phyloP scores from a whole-genome alignment of 176 grass and related monocot genomes.

The Eleusine indica region DNA sequence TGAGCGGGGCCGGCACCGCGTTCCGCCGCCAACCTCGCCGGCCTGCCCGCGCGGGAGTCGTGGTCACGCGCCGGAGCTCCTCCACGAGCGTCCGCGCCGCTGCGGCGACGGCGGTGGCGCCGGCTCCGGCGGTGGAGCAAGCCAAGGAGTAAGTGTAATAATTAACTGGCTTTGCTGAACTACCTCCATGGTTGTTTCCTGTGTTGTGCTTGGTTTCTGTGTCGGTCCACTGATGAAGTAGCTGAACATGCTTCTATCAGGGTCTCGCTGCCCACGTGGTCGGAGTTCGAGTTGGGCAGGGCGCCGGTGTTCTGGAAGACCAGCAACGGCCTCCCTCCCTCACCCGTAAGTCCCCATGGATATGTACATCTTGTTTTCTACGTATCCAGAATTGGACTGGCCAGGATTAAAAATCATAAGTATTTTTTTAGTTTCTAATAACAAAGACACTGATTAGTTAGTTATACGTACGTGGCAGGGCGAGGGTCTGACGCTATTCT shows the following conservation, averaged over 20 bases:
- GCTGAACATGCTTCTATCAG: background rate
- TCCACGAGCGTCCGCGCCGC: constrained; percentile 25
- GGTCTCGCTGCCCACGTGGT: constrained; percentile 69
- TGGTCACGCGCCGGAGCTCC: constrained; percentile 29
- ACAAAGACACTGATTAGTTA: background rate
- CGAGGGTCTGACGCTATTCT: constrained; percentile 83
- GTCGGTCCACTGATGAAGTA: background rate
- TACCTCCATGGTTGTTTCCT: background rate
- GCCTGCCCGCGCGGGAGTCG: background rate
- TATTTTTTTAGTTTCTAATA: too few species aligned
- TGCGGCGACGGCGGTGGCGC: constrained; percentile 10
- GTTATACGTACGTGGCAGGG: constrained; percentile 39
- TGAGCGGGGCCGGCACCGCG: constrained; percentile 39
- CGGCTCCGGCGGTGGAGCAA: constrained; percentile 26
- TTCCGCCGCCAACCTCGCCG: constrained; percentile 20
- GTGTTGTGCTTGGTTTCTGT: background rate
- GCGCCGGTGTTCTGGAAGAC: constrained; percentile 93
- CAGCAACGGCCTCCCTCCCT: constrained; percentile 65
- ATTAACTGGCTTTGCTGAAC: background rate
- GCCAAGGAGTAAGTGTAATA: constrained; percentile 18
- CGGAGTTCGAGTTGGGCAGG: constrained; percentile 87
- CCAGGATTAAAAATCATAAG: too few species aligned
- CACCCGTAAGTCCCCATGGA: constrained; percentile 51
- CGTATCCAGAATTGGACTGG: background rate
- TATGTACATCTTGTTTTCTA: background rate